These are phyloP conservation scores for Ascochyta fabae DNA, from an alignment of 2,329 filamentous ascomycete species.

Conservation along the genomic window DNA sequence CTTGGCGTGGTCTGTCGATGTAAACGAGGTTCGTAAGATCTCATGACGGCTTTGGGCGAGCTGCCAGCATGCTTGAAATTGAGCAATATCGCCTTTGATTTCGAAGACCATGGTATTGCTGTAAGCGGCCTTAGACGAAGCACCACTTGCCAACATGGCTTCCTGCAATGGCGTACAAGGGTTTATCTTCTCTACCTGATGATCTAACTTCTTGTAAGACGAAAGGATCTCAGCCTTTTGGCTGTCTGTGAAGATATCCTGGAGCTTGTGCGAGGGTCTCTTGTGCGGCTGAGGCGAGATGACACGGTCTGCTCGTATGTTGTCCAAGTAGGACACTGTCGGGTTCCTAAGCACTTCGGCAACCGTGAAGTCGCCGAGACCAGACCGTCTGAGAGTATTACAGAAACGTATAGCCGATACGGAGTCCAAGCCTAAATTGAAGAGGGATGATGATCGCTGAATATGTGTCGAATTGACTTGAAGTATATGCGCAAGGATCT, in stretches of 20 bases:
- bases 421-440: constrained; percentile 81
- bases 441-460: constrained; percentile 72
- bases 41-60: constrained; percentile 70
- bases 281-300: constrained; percentile 35
- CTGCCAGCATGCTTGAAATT: constrained; percentile 67
- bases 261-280: background rate
- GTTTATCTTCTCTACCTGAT: constrained; percentile 63
- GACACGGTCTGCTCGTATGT: background rate
- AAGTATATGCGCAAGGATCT: constrained; percentile 61
- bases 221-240: constrained; percentile 25
- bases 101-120: constrained; percentile 74
- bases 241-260: constrained; percentile 21
- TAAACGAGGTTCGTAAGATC: constrained; percentile 80
- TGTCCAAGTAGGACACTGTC: constrained; percentile 65
- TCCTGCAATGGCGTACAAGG: constrained; percentile 90
- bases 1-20: constrained; percentile 64
- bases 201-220: constrained; percentile 21
- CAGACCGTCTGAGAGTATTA: constrained; percentile 58
- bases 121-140: constrained; percentile 63
- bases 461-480: constrained; percentile 57
- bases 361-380: constrained; percentile 64
- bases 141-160: constrained; percentile 75
- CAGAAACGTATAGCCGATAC: constrained; percentile 78
- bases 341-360: constrained; percentile 73
- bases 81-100: constrained; percentile 58